Percentiles rank a stretch among this genome's conserved stretches.
Evolutionary conservation across 2,329 filamentous ascomycete species (phyloP).

Genomic region (Trichophyton schoenleinii): DNA sequence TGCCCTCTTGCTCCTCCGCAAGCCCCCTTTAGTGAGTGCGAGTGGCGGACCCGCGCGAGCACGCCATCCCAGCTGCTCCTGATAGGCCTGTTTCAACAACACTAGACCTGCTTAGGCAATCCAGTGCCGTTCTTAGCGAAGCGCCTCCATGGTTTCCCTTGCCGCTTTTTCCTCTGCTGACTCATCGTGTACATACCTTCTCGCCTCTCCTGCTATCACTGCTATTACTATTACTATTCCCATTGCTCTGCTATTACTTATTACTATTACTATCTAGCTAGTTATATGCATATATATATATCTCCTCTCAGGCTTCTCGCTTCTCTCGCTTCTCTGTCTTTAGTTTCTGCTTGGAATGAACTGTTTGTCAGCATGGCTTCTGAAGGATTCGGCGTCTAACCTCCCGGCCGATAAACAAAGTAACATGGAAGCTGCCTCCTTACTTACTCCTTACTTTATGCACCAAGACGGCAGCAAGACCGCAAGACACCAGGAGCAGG

Average conservation of each 20-base stretch:
- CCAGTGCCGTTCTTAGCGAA: neutral
- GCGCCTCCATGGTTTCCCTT: neutral
- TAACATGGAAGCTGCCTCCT: too few species aligned
- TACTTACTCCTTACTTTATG: too few species aligned
- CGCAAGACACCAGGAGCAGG: neutral
- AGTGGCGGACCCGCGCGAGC: neutral
- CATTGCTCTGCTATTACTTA: neutral
- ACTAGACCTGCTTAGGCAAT: neutral
- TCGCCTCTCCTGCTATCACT: neutral
- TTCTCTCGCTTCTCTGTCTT: too few species aligned
- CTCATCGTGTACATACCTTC: neutral
- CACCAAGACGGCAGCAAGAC: neutral
- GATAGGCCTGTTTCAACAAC: constrained; percentile 1
- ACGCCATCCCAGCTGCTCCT: neutral
- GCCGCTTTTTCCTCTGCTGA: neutral
- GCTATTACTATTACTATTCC: neutral
- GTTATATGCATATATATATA: neutral
- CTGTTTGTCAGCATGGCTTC: neutral
- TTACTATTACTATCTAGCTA: neutral
- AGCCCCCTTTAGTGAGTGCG: neutral
- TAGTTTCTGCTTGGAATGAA: neutral
- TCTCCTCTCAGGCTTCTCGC: too few species aligned
- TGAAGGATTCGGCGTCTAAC: neutral
- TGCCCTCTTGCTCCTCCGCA: neutral
- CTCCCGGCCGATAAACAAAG: neutral